A percentile compares a stretch with the other conserved stretches of the same genome.
Conservation (phyloP, 208 protist genomes). For the Trichomonas tenax region DNA sequence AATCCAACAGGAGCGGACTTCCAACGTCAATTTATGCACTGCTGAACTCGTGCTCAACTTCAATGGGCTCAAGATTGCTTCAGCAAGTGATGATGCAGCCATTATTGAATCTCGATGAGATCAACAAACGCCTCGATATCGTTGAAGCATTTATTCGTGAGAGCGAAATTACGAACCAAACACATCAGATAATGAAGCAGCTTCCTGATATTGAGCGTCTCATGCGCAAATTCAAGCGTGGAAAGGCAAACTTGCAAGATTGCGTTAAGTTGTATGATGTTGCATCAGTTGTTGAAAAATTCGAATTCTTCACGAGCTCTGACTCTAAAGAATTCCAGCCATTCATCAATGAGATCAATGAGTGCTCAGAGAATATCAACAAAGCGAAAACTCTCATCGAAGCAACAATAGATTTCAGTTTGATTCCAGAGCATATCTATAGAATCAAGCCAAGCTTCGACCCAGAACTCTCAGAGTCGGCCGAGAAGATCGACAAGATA, state of each 20-base stretch:
- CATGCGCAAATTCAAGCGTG: not conserved
- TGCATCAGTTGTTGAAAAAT: not conserved
- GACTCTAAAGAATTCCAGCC: not conserved
- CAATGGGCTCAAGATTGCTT: constrained; percentile 5
- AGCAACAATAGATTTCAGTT: not conserved
- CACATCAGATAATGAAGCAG: not conserved
- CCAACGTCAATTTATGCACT: not conserved
- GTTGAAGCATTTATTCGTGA: not conserved
- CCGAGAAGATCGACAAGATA: not conserved
- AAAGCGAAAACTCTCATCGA: not conserved
- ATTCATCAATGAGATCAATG: not conserved
- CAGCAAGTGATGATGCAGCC: not conserved
- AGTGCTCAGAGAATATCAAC: not conserved
- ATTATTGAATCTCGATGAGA: not conserved
- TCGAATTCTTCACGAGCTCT: not conserved
- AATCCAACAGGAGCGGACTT: not conserved
- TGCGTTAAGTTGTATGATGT: not conserved
- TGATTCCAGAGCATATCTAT: not conserved
- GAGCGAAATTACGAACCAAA: not conserved
- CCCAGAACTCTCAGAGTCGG: not conserved
- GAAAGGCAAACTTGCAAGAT: not conserved
- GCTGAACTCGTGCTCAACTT: not conserved
- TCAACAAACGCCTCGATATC: not conserved
- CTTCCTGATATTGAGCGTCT: not conserved
- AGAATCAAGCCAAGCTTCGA: not conserved